Evolutionary conservation across 2,329 filamentous ascomycete species (phyloP), one percentile per base, ranked within the genome.

Genomic region (Gnomoniopsis smithogilvyi): DNA sequence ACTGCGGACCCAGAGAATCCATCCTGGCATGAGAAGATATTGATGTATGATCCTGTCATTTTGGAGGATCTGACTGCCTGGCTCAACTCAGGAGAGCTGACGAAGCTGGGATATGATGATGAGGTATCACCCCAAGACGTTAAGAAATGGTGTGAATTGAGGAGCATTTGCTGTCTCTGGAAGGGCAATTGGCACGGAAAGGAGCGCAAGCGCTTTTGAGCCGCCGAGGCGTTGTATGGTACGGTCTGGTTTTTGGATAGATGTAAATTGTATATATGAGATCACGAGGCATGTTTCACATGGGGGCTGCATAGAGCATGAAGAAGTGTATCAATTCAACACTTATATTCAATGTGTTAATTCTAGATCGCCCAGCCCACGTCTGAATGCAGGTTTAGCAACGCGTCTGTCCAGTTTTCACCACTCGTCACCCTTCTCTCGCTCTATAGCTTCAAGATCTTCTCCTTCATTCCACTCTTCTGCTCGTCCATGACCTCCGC

Each of bases 1-100:
- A 78, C 81, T 0, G 76, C 66, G 3, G 76, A 87, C 63, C 73
- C 79, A 1, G 63, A 64, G 7, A 70, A 80, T 2, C 85, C 85
- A 15, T 92, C 85, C 2, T 98, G 93, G 91, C 81, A 96, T 66
- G 92, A 98, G 73, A 96, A 92, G 74, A 97, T 99, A 50, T 78
- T 98, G 6, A 84, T 98, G 70, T 98, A 96, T 70, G 93, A 98
- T 67, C 92, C 94, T 0, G 89, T 99, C 47, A 81, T 95, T 1
- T 74, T 97, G 0, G 94, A 98, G 73, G 92, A 97, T 64, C 77
- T 99, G 15, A 83, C 93, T 0, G 74, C 77, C 0, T 98, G 92
- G 90, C 74, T 98, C 17, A 97, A 96, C 65, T 81, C 81, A 3
- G 88, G 88, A 14, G 84, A 85, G 24, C 73, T 93, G 48, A 80